A percentile compares a stretch with the other conserved stretches of the same genome.
These are phyloP conservation scores for Nakazawaea wyomingensis DNA, from an alignment of 805 yeast species.

Conservation along the genomic window DNA sequence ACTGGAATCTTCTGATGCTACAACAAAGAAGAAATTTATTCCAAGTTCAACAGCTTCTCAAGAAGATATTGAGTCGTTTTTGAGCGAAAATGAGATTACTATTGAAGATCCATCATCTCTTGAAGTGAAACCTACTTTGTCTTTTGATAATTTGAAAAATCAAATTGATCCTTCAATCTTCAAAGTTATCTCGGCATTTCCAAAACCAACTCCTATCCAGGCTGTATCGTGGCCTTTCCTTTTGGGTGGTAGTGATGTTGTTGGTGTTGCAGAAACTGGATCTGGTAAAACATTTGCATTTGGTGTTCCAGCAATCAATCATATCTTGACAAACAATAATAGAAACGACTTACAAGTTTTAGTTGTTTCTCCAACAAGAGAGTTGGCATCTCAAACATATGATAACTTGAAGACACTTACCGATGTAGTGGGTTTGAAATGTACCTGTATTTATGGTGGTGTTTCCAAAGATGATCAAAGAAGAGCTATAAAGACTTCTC, in stretches of 20 bases:
- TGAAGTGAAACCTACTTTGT: constrained; percentile 61
- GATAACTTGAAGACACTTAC: constrained; percentile 74
- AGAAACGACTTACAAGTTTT: constrained; percentile 62
- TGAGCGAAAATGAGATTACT: constrained; percentile 67
- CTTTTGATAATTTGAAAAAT: constrained; percentile 55
- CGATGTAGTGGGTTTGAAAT: constrained; percentile 52
- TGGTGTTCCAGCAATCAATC: constrained; percentile 93
- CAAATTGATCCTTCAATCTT: constrained; percentile 49
- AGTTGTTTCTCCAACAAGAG: constrained; percentile 95
- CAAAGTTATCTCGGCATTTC: constrained; percentile 62
- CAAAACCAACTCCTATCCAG: constrained; percentile 94
- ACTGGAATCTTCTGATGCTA: no score
- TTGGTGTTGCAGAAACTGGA: constrained; percentile 98
- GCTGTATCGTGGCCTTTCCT: constrained; percentile 92
- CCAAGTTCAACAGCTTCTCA: constrained; percentile 39
- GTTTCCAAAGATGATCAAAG: constrained; percentile 94
- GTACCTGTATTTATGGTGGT: constrained; percentile 94
- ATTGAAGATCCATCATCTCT: constrained; percentile 60
- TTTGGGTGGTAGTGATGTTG: constrained; percentile 72
- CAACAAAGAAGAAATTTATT: constrained; percentile 13
- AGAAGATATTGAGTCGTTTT: constrained; percentile 56
- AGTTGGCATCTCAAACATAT: constrained; percentile 88
- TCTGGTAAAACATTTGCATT: constrained; percentile 97
- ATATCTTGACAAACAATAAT: constrained; percentile 40
- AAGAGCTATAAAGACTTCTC: constrained; percentile 55